phyloP scores from a whole-genome alignment of 345 rosid species.

The Aquilaria yunnanensis region DNA sequence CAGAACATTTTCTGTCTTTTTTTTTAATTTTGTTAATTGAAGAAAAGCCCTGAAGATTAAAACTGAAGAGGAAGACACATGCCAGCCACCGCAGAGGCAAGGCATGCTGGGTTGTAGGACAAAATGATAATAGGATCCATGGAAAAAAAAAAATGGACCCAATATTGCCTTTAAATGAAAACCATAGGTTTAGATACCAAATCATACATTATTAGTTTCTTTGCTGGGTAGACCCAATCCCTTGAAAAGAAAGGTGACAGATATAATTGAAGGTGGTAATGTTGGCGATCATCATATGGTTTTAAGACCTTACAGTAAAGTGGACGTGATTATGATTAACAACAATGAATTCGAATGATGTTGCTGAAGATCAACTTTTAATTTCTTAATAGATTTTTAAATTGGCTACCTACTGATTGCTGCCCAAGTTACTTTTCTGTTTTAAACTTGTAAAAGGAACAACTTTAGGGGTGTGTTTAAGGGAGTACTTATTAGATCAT shows the following conservation, averaged over 20 bases:
- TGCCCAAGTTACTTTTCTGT: too few species aligned
- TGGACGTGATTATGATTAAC: constrained; percentile 22
- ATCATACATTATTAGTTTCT: constrained; percentile 21
- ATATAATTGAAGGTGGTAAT: constrained; percentile 28
- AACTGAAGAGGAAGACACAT: constrained; percentile 21
- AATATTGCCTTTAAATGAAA: constrained; percentile 44
- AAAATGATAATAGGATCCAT: constrained; percentile 20
- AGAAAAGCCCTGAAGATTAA: constrained; percentile 10
- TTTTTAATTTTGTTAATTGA: constrained; percentile 8
- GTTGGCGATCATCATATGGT: constrained; percentile 6
- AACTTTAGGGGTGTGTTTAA: too few species aligned
- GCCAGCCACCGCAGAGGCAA: constrained; percentile 30
- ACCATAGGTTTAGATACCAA: constrained; percentile 25
- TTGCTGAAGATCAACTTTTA: constrained; percentile 25
- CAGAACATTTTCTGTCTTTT: constrained; percentile 13
- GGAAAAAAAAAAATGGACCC: constrained; percentile 14
- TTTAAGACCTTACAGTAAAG: constrained; percentile 18
- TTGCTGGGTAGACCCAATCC: constrained; percentile 17
- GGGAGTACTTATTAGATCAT: too few species aligned
- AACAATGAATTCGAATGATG: constrained; percentile 5
- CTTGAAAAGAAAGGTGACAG: constrained; percentile 27
- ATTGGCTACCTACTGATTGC: too few species aligned
- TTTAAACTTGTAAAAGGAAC: too few species aligned
- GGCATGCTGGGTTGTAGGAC: constrained; percentile 4
- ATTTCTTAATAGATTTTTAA: constrained; percentile 6